These are phyloP conservation scores for Purshia tridentata DNA, from an alignment of 306 rosid genomes.

Conservation along the genomic window DNA sequence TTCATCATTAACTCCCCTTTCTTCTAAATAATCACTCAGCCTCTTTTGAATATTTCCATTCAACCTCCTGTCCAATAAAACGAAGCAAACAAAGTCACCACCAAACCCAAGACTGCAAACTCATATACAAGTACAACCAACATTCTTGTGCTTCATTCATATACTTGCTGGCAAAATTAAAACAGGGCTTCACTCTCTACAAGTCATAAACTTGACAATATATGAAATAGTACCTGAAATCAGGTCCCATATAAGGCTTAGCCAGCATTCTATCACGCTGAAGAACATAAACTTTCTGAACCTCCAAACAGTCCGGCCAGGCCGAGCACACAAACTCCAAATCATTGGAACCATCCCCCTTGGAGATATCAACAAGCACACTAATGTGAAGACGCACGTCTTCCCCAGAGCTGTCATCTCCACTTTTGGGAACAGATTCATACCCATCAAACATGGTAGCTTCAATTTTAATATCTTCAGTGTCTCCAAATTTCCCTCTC, in stretches of 20 bases:
- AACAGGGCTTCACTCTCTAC: not conserved
- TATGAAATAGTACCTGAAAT: slow-evolving; percentile 53
- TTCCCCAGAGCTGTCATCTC: slow-evolving; percentile 52
- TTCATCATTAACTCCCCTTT: slow-evolving; percentile 61
- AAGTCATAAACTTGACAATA: not conserved
- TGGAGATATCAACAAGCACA: slow-evolving; percentile 66
- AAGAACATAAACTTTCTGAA: slow-evolving; percentile 60
- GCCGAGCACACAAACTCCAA: slow-evolving; percentile 76
- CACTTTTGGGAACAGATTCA: slow-evolving; percentile 44
- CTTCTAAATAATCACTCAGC: slow-evolving; percentile 52
- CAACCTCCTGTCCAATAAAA: slow-evolving; percentile 50
- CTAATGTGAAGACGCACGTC: slow-evolving; percentile 65
- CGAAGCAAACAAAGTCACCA: slow-evolving; percentile 20
- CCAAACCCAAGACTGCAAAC: slow-evolving; percentile 13
- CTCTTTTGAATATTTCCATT: slow-evolving; percentile 45
- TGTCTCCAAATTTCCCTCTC: slow-evolving; percentile 52
- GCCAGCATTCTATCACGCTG: slow-evolving; percentile 35
- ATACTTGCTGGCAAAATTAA: not conserved
- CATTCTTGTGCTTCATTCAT: not conserved
- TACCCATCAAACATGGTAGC: slow-evolving; percentile 84
- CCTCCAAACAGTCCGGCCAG: slow-evolving; percentile 63
- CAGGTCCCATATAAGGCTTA: slow-evolving; percentile 66
- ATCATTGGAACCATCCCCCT: slow-evolving; percentile 42
- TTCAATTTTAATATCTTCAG: slow-evolving; percentile 65
- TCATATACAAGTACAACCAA: not conserved